Conservation (phyloP, 2,329 filamentous ascomycete genomes). For the Aspergillus spinulosporus region DNA sequence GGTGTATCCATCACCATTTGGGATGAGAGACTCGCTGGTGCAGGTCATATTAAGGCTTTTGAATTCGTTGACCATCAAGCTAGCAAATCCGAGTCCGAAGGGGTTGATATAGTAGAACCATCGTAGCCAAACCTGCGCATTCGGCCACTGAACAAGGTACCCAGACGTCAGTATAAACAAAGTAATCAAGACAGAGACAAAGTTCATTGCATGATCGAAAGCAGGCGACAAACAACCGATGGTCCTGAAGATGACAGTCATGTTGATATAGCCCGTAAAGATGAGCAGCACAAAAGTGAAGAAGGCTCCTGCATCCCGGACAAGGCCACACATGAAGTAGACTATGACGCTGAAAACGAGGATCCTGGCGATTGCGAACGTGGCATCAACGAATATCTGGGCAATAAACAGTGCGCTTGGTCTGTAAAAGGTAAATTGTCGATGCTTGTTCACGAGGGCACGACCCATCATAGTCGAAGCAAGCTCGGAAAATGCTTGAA, state of each 20-base stretch:
- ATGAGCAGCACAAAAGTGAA: constrained; percentile 75
- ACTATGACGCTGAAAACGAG: constrained; percentile 72
- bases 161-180: constrained; percentile 79
- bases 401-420: constrained; percentile 81
- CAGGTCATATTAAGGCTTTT: constrained; percentile 68
- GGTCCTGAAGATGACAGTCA: constrained; percentile 76
- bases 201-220: constrained; percentile 83
- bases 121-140: constrained; percentile 71
- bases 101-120: constrained; percentile 81
- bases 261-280: constrained; percentile 66
- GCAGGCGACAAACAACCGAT: constrained; percentile 74
- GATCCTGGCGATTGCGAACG: constrained; percentile 70
- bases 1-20: constrained; percentile 67
- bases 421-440: constrained; percentile 77
- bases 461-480: constrained; percentile 73
- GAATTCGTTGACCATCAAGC: constrained; percentile 88
- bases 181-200: constrained; percentile 75
- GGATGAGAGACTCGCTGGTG: constrained; percentile 66
- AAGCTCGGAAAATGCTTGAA: constrained; percentile 79
- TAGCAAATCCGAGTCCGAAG: constrained; percentile 71
- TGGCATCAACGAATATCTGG: constrained; percentile 75
- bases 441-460: constrained; percentile 79
- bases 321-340: constrained; percentile 74
- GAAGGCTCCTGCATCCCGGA: constrained; percentile 70
- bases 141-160: constrained; percentile 78